Percentiles rank a stretch among this genome's conserved stretches.
These are phyloP conservation scores for Aechmea fasciata DNA, from an alignment of 176 grass and related monocot species.

Conservation along the genomic window DNA sequence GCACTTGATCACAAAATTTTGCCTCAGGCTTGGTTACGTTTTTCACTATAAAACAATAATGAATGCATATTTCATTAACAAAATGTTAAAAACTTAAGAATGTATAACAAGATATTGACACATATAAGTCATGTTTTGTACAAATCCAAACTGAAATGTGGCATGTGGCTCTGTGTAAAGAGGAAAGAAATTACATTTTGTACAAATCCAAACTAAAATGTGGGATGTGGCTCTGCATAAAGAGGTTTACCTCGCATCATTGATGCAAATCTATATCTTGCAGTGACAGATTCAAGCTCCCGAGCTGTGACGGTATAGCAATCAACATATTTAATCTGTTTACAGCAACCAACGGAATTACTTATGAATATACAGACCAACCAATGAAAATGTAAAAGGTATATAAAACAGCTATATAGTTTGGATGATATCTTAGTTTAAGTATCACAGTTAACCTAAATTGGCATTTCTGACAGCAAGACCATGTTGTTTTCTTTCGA, in stretches of 20 bases:
- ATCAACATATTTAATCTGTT: conserved; percentile 68
- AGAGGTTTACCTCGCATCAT: conserved; percentile 58
- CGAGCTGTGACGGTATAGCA: conserved; percentile 58
- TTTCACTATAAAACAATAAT: no score
- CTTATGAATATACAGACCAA: background rate
- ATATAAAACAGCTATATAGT: background rate
- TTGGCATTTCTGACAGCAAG: no score
- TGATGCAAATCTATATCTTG: conserved; percentile 62
- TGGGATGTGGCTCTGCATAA: background rate
- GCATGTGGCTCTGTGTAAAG: no score
- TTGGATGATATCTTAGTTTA: no score
- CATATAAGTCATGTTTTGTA: no score
- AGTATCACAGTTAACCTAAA: no score
- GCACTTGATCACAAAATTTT: background rate
- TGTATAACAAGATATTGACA: no score
- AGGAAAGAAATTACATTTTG: no score
- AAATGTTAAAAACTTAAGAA: no score
- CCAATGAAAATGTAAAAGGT: background rate
- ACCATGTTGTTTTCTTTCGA: background rate
- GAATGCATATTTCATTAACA: no score
- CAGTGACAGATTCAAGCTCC: conserved; percentile 65
- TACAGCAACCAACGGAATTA: conserved; percentile 6
- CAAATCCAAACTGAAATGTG: no score
- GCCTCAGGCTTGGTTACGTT: no score
- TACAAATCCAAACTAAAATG: background rate